Percentiles rank a stretch among this genome's conserved stretches.
Conservation (phyloP, 2,329 filamentous ascomycete genomes). For the Pseudogymnoascus sp. region DNA sequence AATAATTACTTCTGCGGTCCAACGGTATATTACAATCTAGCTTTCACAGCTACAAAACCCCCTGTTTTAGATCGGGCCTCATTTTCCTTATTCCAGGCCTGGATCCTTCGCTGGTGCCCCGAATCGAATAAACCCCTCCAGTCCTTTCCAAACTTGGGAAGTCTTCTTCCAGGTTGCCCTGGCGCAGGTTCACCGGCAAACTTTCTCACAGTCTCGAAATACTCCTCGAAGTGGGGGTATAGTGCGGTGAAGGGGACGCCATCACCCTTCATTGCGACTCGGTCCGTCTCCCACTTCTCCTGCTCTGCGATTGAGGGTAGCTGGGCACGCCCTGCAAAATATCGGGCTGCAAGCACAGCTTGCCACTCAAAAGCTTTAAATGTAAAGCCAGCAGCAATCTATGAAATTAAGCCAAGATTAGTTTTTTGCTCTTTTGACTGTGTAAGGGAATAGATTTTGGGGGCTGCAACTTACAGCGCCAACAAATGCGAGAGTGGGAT, state of each 20-base stretch:
- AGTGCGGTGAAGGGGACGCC: conserved; percentile 48
- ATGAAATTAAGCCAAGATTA: neutral
- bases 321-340: conserved; percentile 45
- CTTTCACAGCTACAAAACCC: neutral
- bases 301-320: conserved; percentile 44
- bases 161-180: neutral
- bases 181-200: conserved; percentile 38
- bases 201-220: conserved; percentile 49
- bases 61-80: conserved; percentile 18
- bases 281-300: conserved; percentile 47
- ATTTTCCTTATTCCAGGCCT: conserved; percentile 49
- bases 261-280: conserved; percentile 46
- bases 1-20: neutral
- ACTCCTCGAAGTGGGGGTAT: conserved; percentile 52
- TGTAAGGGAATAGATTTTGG: too few relatives aligned
- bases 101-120: conserved; percentile 47
- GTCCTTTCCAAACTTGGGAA: conserved; percentile 35
- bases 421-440: neutral
- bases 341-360: conserved; percentile 50
- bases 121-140: conserved; percentile 45
- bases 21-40: neutral
- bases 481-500: conserved; percentile 49
- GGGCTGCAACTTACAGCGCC: conserved; percentile 39
- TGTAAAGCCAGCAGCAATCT: conserved; percentile 45
- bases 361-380: conserved; percentile 66